Conservation (phyloP, 805 yeast genomes). For the Soucietia sequanensis region DNA sequence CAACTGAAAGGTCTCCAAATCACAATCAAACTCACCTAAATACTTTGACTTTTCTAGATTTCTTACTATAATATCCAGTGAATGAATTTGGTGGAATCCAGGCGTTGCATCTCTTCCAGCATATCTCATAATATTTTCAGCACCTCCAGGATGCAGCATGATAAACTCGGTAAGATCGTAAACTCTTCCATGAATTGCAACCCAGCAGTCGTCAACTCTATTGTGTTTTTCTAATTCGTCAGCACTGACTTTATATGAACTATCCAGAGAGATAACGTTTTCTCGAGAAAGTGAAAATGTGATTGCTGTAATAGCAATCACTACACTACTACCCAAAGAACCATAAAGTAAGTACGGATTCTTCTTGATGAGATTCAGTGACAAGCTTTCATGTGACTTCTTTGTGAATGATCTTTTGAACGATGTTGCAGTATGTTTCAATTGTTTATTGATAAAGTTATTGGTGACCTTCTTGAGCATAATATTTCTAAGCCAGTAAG, state of each 20-base stretch:
- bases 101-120: conserved; percentile 60
- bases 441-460: no score
- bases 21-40: conserved; percentile 17
- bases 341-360: no score
- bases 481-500: no score
- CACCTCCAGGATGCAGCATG: conserved; percentile 49
- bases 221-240: conserved; percentile 16
- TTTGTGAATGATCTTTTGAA: no score
- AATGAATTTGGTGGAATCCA: conserved; percentile 40
- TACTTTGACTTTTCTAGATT: conserved; percentile 12
- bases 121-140: conserved; percentile 34
- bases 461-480: no score
- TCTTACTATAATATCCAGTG: conserved; percentile 10
- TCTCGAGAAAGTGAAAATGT: no score
- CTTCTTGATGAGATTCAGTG: no score
- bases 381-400: no score
- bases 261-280: background rate
- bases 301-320: no score
- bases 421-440: no score
- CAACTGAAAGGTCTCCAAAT: conserved; percentile 3
- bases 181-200: conserved; percentile 25
- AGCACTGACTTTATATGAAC: conserved; percentile 3
- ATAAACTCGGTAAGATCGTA: conserved; percentile 35
- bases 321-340: no score
- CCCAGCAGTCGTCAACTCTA: conserved; percentile 19